Evolutionary conservation across 768 basidiomycete species (phyloP), one percentile per base, ranked within the genome.

Genomic region (Lentinula detonsa): DNA sequence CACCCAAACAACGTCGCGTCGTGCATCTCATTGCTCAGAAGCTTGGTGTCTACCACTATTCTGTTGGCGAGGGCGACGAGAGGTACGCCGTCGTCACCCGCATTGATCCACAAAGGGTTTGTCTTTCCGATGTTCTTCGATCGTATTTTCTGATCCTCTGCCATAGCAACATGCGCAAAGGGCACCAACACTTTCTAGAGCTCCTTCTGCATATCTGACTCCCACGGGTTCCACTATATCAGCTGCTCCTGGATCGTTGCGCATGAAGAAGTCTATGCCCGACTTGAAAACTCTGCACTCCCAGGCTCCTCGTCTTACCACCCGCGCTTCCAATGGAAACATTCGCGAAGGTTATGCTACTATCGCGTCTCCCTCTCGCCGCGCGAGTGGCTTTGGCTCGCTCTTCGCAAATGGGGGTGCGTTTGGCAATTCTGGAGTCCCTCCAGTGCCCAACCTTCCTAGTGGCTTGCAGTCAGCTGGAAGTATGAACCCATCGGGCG

Each of bases 241-340:
- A 60, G 75, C 74, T 61, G 76, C 77, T 65, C 78, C 73, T 65
- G 80, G 77, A 16, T 78, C 85, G 45, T 82, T 98, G 59, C 87
- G 95, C 45, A 86, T 88, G 73, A 98, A 98, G 81, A 97, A 97
- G 76, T 96, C 94, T 23, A 98, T 98, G 97, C 97, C 97, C 2
- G 94, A 98, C 74, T 87, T 98, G 85, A 92, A 92, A 76, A 89
- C 89, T 15, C 74, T 93, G 64, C 91, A 92, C 63, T 79, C 86
- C 16, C 85, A 87, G 67, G 87, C 88, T 1, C 91, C 90, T 37
- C 88, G 91, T 56, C 82, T 94, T 51, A 85, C 77, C 61, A 87
- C 88, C 15, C 88, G 91, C 62, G 81, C 91, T 16, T 94, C 91
- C 51, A 94, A 93, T 71, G 91, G 91, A 60, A 94, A 94, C 70